Percentiles rank a stretch among this genome's conserved stretches.
Evolutionary conservation across 2,329 filamentous ascomycete species (phyloP).

Genomic region (Venturia asperata): DNA sequence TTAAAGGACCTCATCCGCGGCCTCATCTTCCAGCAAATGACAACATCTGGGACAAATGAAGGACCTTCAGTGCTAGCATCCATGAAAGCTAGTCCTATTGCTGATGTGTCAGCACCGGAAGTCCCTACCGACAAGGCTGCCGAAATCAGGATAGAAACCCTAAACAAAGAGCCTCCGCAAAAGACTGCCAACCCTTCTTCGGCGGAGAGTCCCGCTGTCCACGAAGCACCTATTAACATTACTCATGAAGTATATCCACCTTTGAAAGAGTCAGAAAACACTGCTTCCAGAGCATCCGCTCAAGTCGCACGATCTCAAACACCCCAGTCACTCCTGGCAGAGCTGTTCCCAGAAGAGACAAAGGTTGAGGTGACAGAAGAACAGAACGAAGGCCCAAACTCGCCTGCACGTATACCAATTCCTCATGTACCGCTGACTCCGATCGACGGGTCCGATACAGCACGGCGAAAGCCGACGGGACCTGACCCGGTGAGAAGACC

Average conservation of each 20-base stretch:
- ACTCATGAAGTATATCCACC: not conserved
- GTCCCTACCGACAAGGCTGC: not conserved
- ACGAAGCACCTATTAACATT: not conserved
- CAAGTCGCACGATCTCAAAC: not conserved
- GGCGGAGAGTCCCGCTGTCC: not conserved
- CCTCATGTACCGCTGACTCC: slow-evolving; percentile 12
- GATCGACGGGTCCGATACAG: not conserved
- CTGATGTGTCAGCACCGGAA: not conserved
- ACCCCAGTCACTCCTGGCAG: slow-evolving; percentile 27
- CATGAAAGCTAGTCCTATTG: not conserved
- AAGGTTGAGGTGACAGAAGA: not conserved
- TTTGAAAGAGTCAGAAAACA: not conserved
- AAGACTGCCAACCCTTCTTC: not conserved
- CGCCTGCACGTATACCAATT: not conserved
- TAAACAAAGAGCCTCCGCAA: not conserved
- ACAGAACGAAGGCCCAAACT: not conserved
- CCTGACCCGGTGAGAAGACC: not conserved
- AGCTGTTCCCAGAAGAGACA: slow-evolving; percentile 44
- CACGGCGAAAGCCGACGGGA: not conserved
- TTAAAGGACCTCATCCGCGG: slow-evolving; percentile 9
- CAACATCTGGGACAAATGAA: not conserved
- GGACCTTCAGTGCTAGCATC: not conserved
- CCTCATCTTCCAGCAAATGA: slow-evolving; percentile 5
- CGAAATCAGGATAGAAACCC: not conserved
- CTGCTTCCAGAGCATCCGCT: not conserved